Evolutionary conservation across 2,329 filamentous ascomycete species (phyloP), one percentile per base, ranked within the genome.

Genomic region (Colletotrichum sp.): DNA sequence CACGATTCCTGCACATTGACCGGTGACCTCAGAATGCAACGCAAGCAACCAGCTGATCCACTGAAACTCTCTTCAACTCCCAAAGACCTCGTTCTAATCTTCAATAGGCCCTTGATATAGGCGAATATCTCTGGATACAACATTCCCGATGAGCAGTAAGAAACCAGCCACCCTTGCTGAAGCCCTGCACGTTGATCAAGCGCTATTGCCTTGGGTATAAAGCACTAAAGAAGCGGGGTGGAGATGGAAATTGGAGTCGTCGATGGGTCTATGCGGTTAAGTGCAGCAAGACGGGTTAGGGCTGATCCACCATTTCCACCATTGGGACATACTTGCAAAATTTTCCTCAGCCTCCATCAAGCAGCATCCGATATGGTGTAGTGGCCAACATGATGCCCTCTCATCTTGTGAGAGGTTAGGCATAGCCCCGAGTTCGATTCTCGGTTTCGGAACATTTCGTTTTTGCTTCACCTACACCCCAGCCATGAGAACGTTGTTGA

Each of bases 371-470:
- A 54, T 59, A 43, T 36, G 68, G 33, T 59, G 54, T 70, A 65
- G 68, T 59, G 62, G 54, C 62, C 68, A 66, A 66, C 36, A 70
- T 59, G 68, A 51, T 51, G 43, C 43, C 43, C 43, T 51, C 43
- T 51, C 43, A 51, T 51, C 43, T 12, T 11, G 62, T 27, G 55
- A 55, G 43, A 18, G n/a, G n/a, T 31, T 54, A 69, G 66, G 57
- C 66, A 69, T 69, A 69, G 51, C 65, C 55, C 55, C 43, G 43
- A 51, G 43, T 51, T 69, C 57, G 66, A 62, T 69, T 69, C 54
- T 51, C 36, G 36, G 57, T 69, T 69, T 62, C 51, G 65, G 47
- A 67, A 67, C 16, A 11, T 31, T 24, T 51, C 21, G 43, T 8
- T 51, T 51, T 51, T 51, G 43, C 43, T 51, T 21, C 43, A n/a